These are phyloP conservation scores for Stephania japonica DNA, from an alignment of 164 flowering plant species.

Conservation along the genomic window DNA sequence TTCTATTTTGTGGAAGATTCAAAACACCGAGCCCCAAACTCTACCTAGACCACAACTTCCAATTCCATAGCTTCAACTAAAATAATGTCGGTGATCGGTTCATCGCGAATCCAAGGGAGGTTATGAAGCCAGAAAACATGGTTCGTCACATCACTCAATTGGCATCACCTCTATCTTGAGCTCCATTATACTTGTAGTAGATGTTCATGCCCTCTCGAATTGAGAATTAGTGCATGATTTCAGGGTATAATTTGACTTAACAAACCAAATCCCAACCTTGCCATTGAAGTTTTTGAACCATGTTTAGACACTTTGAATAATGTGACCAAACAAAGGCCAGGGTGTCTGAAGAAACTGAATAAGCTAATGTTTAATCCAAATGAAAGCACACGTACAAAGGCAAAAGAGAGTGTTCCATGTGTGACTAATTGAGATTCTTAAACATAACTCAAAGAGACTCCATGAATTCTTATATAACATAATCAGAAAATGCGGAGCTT, in stretches of 20 bases:
- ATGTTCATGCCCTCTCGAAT: not conserved
- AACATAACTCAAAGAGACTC: not conserved
- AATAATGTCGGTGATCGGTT: not conserved
- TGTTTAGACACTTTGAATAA: not conserved
- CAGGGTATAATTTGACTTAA: not conserved
- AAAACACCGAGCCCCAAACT: constrained; percentile 3
- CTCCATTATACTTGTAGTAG: not conserved
- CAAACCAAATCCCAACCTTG: not conserved
- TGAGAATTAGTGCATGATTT: not conserved
- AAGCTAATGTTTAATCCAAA: no score
- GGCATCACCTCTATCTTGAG: not conserved
- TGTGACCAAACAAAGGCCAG: not conserved
- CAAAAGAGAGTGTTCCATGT: not conserved
- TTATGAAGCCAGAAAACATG: not conserved
- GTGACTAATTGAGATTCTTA: not conserved
- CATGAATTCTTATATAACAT: no score
- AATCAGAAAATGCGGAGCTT: no score
- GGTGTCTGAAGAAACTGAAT: not conserved
- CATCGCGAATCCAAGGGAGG: constrained; percentile 1
- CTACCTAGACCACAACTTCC: not conserved
- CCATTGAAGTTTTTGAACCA: not conserved
- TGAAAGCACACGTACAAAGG: not conserved
- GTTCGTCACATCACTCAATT: not conserved
- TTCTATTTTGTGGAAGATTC: not conserved
- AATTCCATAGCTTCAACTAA: not conserved